Percentiles rank a stretch among this genome's conserved stretches.
Conservation (phyloP, 1,284 basidiomycete species). For the Naganishia sp. region DNA sequence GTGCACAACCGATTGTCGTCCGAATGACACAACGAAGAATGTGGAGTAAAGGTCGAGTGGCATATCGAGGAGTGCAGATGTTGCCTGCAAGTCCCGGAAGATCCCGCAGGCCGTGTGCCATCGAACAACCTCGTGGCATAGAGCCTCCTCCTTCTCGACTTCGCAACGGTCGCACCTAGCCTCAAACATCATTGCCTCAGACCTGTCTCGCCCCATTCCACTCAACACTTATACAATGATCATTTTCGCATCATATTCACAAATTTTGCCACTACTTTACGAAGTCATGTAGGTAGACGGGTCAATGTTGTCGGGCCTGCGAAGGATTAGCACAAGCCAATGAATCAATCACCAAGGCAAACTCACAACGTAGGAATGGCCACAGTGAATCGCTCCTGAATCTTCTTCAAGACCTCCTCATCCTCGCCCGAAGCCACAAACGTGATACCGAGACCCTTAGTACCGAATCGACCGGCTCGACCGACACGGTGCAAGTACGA, state of each 20-base stretch:
- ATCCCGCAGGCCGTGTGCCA: too few relatives aligned
- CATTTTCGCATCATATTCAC: conserved; percentile 25
- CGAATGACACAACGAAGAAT: too few relatives aligned
- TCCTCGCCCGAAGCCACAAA: conserved; percentile 92
- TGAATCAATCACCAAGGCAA: too few relatives aligned
- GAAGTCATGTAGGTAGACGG: conserved; percentile 34
- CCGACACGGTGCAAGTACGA: conserved; percentile 98
- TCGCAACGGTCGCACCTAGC: too few relatives aligned
- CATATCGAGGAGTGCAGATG: too few relatives aligned
- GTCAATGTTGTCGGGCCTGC: conserved; percentile 34
- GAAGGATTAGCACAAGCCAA: neutral
- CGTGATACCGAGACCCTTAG: conserved; percentile 98
- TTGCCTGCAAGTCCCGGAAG: too few relatives aligned
- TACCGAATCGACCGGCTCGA: conserved; percentile 98
- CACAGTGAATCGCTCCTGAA: conserved; percentile 55
- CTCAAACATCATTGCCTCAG: too few relatives aligned
- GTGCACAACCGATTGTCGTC: too few relatives aligned
- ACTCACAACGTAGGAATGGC: conserved; percentile 51
- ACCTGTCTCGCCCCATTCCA: too few relatives aligned
- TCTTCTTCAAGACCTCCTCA: conserved; percentile 75
- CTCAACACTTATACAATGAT: conserved; percentile 11
- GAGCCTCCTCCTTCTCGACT: too few relatives aligned
- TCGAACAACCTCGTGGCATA: too few relatives aligned
- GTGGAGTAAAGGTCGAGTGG: too few relatives aligned
- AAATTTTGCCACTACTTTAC: conserved; percentile 1